Conservation (phyloP, 2,329 filamentous ascomycete species). For the Madurella fahalii region DNA sequence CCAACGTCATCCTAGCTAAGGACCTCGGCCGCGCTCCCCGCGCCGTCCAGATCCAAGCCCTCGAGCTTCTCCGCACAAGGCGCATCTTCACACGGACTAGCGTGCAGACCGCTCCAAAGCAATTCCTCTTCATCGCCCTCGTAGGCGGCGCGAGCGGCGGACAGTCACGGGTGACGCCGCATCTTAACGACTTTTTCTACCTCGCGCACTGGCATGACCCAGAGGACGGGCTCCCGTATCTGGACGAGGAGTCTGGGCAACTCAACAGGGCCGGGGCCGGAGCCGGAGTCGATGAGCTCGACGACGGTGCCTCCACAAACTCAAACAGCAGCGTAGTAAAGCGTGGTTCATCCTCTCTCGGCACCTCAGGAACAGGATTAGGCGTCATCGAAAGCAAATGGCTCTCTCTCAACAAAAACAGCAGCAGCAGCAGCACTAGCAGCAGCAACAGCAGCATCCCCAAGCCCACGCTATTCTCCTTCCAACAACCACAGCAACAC, state of each 20-base stretch:
- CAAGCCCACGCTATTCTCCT: background rate
- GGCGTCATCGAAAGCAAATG: background rate
- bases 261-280: slow-evolving; percentile 2
- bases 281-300: slow-evolving; percentile 19
- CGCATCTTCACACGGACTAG: slow-evolving; percentile 73
- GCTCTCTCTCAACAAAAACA: slow-evolving; percentile 3
- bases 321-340: slow-evolving; percentile 47
- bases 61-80: slow-evolving; percentile 73
- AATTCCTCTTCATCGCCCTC: slow-evolving; percentile 78
- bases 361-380: background rate
- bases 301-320: slow-evolving; percentile 26
- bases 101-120: slow-evolving; percentile 68
- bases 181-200: slow-evolving; percentile 79
- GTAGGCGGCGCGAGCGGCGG: slow-evolving; percentile 35
- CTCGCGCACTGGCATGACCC: slow-evolving; percentile 81
- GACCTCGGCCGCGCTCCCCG: slow-evolving; percentile 71
- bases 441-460: background rate
- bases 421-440: background rate
- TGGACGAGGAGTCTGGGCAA: slow-evolving; percentile 56
- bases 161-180: slow-evolving; percentile 46
- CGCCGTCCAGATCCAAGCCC: slow-evolving; percentile 75
- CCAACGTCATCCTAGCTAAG: slow-evolving; percentile 78
- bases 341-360: slow-evolving; percentile 11
- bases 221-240: slow-evolving; percentile 67
- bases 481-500: background rate